Evolutionary conservation across 169 alveolate species (phyloP), one percentile per base, ranked within the genome.

Genomic region (Cryptosporidium muris): DNA sequence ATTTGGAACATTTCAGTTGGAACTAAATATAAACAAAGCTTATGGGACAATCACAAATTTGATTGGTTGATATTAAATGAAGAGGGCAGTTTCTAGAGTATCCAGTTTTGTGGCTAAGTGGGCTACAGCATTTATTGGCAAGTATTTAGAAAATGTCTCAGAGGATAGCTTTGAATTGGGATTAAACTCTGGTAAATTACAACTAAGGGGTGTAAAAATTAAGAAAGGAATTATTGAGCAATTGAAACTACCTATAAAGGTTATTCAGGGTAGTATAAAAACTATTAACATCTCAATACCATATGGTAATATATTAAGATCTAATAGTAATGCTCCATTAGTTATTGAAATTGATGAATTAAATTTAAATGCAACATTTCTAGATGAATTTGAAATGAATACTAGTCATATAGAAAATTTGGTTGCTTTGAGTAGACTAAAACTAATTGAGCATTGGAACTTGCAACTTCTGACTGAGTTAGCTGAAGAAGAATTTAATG

Each of bases 51-150:
- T 25, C 25, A 25, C 25, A 0, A 25, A 25, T 25, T 25, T 25
- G 0, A 25, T 25, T 25, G 25, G 40, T 34, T 25, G 0, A 25
- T 45, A 3, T 58, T 66, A 51, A 16, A 74, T 74, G 85, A 74
- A 54, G 85, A 66, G 85, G 60, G 85, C 85, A 56, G 85, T n/a
- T 66, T 74, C 85, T 74, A 66, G 85, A 4, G 85, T 74, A 58
- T 52, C 85, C 43, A 64, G 85, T 9, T 74, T 74, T 43, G 67
- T 74, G 43, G 63, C 85, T 36, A 74, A 74, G 40, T 74, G 85
- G 85, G 85, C 85, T n/a, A 74, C 85, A 11, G 40, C 85, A 58
- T 74, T 74, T 58, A 74, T 74, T 25, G 85, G 85, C 43, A 74
- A 74, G 62, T 74, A 74, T 49, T 74, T 74, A 48, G 85, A 74